phyloP scores from a whole-genome alignment of 2,329 filamentous ascomycete genomes.

The Ophiostoma perfectum region DNA sequence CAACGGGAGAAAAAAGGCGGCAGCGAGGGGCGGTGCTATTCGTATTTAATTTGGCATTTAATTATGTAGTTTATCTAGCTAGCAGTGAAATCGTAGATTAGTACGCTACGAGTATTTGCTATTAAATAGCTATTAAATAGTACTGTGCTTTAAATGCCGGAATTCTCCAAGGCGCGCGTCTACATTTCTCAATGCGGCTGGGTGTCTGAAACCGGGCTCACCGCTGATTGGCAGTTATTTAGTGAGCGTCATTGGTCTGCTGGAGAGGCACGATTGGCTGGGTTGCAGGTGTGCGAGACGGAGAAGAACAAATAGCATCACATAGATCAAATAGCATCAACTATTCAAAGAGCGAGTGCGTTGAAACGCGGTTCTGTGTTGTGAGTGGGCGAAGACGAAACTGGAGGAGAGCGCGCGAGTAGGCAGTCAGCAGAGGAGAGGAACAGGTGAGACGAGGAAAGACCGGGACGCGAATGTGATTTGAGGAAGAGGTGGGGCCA shows the following conservation, averaged over 20 bases:
- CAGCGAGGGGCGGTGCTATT: not conserved
- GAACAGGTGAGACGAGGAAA: constrained; percentile 6
- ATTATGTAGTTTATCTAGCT: not conserved
- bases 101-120: no score
- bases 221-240: constrained; percentile 6
- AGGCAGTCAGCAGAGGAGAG: not conserved
- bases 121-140: not conserved
- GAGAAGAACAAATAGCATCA: not conserved
- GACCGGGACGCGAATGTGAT: constrained; percentile 10
- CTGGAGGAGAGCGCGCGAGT: not conserved
- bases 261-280: not conserved
- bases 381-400: not conserved
- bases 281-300: not conserved
- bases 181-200: constrained; percentile 11
- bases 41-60: not conserved
- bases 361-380: not conserved
- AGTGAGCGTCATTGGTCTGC: not conserved
- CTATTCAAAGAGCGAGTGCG: not conserved
- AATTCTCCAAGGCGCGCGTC: not conserved
- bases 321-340: not conserved
- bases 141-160: no score
- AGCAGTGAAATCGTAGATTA: not conserved
- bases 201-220: not conserved
- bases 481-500: not conserved
- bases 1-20: not conserved